Evolutionary conservation across 148 eudicot species (phyloP), one percentile per base, ranked within the genome.

Genomic region (Mesembryanthemum crystallinum): DNA sequence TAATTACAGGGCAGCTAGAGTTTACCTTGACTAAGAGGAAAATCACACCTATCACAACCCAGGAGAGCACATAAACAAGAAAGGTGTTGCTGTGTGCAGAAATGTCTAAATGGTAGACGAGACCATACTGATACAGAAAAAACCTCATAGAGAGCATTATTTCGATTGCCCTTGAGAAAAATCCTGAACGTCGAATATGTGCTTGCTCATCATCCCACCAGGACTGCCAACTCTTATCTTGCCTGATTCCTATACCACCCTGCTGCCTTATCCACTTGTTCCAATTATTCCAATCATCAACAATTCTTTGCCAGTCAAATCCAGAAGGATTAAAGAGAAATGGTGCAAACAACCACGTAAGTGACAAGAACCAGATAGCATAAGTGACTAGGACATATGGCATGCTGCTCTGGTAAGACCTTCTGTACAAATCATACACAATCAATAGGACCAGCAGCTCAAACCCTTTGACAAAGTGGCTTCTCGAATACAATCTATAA

Each of bases 191-290:
- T 35, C 85, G 85, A 54, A 90, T 87, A 86, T 92, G 93, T 17
- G 84, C 87, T 68, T 89, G 96, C 71, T 92, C 97, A 72, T 95
- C 97, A 49, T 88, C 81, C 99, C 99, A 96, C 99, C 99, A 96
- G 3, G 99, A 92, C 82, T 92, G 92, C 99, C 99, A 96, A 76
- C 99, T 92, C 79, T 96, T 96, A 76, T 96, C 99, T 57, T 89
- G 91, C 32, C 83, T 88, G 76, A 92, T 91, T 51, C 99, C 99
- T 39, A 96, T 87, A 10, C 98, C 98, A 9, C 99, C 98, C 58
- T 87, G 89, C 57, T 96, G 94, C 76, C 81, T 83, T 39, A 96
- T 89, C 99, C 99, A 92, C 79, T 96, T 96, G 76, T 89, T 92
- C 96, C 94, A 96, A 32, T 91, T 94, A 74, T 84, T 86, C 98